Conservation (phyloP, 1,284 basidiomycete genomes). For the Schizopora paradoxa region DNA sequence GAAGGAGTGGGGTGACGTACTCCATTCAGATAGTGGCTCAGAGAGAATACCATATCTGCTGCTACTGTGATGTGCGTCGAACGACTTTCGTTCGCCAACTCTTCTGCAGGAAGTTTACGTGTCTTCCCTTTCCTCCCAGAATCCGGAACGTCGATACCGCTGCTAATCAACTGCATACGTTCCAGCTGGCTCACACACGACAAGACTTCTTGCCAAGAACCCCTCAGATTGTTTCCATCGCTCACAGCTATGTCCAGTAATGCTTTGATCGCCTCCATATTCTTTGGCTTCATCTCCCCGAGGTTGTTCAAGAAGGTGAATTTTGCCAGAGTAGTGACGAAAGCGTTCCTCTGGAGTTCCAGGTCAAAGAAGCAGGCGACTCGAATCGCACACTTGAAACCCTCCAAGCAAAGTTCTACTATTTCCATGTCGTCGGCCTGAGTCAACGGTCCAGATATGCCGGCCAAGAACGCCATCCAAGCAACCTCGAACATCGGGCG, state of each 20-base stretch:
- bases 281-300: conserved; percentile 97
- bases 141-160: conserved; percentile 80
- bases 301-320: conserved; percentile 96
- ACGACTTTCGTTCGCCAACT: conserved; percentile 93
- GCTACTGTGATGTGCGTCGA: conserved; percentile 98
- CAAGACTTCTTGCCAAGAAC: conserved; percentile 93
- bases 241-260: conserved; percentile 88
- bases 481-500: conserved; percentile 97
- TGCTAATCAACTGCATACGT: conserved; percentile 93
- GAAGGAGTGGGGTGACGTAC: conserved; percentile 44
- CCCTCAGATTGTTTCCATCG: conserved; percentile 91
- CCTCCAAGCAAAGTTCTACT: conserved; percentile 89
- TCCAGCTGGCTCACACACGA: conserved; percentile 96
- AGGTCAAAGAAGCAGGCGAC: conserved; percentile 95
- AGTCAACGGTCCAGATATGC: conserved; percentile 87
- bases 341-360: conserved; percentile 92
- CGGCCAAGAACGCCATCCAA: conserved; percentile 95
- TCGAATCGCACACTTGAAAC: conserved; percentile 89
- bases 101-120: conserved; percentile 79
- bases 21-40: conserved; percentile 90
- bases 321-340: conserved; percentile 95
- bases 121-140: conserved; percentile 64
- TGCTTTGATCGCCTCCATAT: conserved; percentile 96
- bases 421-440: conserved; percentile 89
- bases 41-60: conserved; percentile 98